Percentiles rank a stretch among this genome's conserved stretches.
Conservation (phyloP, 192 early-diverging fungal species). For the Podila clonocystis region DNA sequence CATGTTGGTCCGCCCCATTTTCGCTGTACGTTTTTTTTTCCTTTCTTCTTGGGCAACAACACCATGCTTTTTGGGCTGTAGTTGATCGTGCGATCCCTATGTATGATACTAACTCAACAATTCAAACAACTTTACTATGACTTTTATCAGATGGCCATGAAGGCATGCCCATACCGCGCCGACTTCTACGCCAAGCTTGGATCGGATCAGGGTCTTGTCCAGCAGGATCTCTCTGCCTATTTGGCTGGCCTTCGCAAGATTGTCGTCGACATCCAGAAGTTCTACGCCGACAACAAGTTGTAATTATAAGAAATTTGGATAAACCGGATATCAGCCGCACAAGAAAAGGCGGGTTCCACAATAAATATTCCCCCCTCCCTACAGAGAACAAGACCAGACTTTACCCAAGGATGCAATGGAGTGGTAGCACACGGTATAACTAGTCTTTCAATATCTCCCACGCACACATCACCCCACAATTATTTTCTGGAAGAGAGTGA, state of each 20-base stretch:
- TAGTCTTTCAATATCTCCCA: too few relatives aligned
- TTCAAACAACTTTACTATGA: background rate
- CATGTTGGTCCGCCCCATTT: slow-evolving; percentile 73
- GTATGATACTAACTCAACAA: background rate
- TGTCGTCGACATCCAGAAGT: slow-evolving; percentile 68
- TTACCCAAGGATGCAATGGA: too few relatives aligned
- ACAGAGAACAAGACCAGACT: too few relatives aligned
- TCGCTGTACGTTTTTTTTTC: slow-evolving; percentile 59
- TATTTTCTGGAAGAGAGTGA: too few relatives aligned
- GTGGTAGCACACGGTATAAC: too few relatives aligned
- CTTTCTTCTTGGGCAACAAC: background rate
- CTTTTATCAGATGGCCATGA: slow-evolving; percentile 80
- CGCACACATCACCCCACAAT: too few relatives aligned
- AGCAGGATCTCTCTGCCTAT: slow-evolving; percentile 73
- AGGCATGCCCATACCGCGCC: slow-evolving; percentile 88
- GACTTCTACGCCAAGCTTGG: slow-evolving; percentile 91
- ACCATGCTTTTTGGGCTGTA: background rate
- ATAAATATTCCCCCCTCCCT: too few relatives aligned
- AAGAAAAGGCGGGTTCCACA: too few relatives aligned
- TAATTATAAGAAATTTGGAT: too few relatives aligned
- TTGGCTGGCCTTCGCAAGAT: slow-evolving; percentile 78
- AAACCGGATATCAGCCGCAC: too few relatives aligned
- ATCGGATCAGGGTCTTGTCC: slow-evolving; percentile 63
- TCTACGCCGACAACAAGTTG: slow-evolving; percentile 61
- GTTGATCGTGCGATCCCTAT: background rate